Percentiles rank a stretch among this genome's conserved stretches.
These are phyloP conservation scores for Tetrapisispora arboricola DNA, from an alignment of 805 yeast species.

Conservation along the genomic window DNA sequence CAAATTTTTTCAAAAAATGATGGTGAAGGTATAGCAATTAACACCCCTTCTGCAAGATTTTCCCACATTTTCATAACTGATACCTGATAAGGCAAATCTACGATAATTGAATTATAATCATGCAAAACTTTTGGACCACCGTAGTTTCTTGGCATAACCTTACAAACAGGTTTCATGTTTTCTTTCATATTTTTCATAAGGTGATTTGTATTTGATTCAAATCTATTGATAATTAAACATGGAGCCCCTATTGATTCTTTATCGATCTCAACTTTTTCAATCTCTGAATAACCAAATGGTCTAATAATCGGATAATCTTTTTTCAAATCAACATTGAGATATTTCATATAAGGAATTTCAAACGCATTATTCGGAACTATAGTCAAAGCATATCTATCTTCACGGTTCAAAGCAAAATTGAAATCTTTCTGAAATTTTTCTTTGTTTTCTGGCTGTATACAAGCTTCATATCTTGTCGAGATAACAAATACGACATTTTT, in stretches of 20 bases:
- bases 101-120: conserved; percentile 5
- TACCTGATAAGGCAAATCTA: conserved; percentile 9
- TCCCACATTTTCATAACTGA: conserved; percentile 11
- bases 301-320: conserved; percentile 6
- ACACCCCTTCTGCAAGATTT: conserved; percentile 5
- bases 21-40: conserved; percentile 7
- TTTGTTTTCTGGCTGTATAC: not conserved
- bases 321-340: conserved; percentile 1
- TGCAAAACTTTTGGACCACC: conserved; percentile 7
- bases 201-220: conserved; percentile 3
- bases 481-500: conserved; percentile 6
- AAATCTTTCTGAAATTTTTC: conserved; percentile 3
- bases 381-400: conserved; percentile 5
- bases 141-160: conserved; percentile 2
- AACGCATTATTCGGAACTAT: conserved; percentile 6
- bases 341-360: conserved; percentile 4
- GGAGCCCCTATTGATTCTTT: not conserved
- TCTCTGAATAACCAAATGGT: conserved; percentile 6
- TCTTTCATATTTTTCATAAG: conserved; percentile 2
- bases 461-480: conserved; percentile 6
- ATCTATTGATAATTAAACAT: conserved; percentile 5
- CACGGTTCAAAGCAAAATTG: conserved; percentile 6
- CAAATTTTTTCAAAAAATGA: conserved; percentile 5
- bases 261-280: not conserved
- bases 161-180: conserved; percentile 2